Conservation (phyloP, 495 filamentous ascomycete species). For the Lichina pygmaea region DNA sequence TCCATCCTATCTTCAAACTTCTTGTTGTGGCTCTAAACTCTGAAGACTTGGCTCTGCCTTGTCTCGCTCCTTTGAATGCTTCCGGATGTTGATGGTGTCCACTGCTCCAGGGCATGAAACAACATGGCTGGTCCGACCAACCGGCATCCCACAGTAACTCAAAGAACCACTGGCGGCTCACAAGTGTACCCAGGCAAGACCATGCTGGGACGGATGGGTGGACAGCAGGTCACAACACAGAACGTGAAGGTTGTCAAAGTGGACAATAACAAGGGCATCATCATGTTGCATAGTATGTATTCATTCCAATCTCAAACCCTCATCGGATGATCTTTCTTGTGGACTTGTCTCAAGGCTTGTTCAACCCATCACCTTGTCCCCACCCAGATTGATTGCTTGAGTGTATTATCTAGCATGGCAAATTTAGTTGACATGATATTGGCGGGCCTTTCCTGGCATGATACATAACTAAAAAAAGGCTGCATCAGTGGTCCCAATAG, state of each 20-base stretch:
- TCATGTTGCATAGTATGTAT: conserved; percentile 53
- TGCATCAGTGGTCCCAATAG: conserved; percentile 65
- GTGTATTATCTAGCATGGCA: not conserved
- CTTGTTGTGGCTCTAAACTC: not conserved
- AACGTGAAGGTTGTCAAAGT: conserved; percentile 73
- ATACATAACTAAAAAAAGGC: conserved; percentile 18
- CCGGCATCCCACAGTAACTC: conserved; percentile 85
- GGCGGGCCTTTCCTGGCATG: not conserved
- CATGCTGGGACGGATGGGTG: conserved; percentile 92
- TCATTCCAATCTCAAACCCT: not conserved
- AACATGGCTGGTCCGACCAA: conserved; percentile 67
- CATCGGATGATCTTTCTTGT: not conserved
- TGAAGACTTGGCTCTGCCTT: not conserved
- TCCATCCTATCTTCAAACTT: not conserved
- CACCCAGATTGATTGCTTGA: not conserved
- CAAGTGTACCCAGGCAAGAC: conserved; percentile 85
- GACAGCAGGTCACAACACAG: conserved; percentile 60
- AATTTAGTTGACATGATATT: no score
- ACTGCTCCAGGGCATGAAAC: conserved; percentile 52
- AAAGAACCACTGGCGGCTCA: conserved; percentile 68
- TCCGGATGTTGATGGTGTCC: no score
- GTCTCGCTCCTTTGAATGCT: no score
- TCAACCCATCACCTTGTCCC: not conserved
- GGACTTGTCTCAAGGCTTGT: not conserved
- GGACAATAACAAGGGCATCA: conserved; percentile 56